Evolutionary conservation across 495 filamentous ascomycete species (phyloP), one percentile per base, ranked within the genome.

Genomic region (Xylaria venustula): DNA sequence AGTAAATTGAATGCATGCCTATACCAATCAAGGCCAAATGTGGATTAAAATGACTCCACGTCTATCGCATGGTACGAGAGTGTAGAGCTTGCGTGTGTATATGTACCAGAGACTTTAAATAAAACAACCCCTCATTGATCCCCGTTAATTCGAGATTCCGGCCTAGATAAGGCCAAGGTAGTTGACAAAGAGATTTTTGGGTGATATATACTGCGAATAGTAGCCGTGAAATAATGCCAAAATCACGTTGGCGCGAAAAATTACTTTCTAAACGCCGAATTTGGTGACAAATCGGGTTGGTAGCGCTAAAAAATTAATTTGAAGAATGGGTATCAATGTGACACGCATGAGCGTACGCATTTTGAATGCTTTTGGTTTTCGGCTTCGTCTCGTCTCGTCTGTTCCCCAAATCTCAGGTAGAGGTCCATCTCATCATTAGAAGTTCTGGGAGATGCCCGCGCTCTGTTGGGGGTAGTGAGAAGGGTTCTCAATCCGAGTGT

Each of bases 401-500:
- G 22, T 59, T 23, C 23, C 28, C 44, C 9, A 11, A 50, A 44
- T 37, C 17, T 1, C 23, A 19, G 32, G 34, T 34, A 28, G n/a
- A 36, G 22, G 12, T 32, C 23, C n/a, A n/a, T 30, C 22, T 22
- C 34, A 40, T 5, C 3, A 32, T 71, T 81, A 98, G 67, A 98
- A 98, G 67, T 98, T 98, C 71, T 97, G 94, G n/a, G 94, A 91
- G 69, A 98, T 98, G 50, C 94, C 94, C 28, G 92, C 90, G 67
- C 90, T 96, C 79, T 94, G 91, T 70, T 93, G 89, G 11, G 92
- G 92, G 65, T 90, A 93, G 37, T 95, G 87, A 30, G 83, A 77
- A 2, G 92, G 89, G 69, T 90, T 96, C 72, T 98, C 91, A 50
- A 98, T 97, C 46, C 92, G 85, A 20, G 94, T 97, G 71, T 97